Conservation (phyloP, 306 rosid species). For the Dryas octopetala region DNA sequence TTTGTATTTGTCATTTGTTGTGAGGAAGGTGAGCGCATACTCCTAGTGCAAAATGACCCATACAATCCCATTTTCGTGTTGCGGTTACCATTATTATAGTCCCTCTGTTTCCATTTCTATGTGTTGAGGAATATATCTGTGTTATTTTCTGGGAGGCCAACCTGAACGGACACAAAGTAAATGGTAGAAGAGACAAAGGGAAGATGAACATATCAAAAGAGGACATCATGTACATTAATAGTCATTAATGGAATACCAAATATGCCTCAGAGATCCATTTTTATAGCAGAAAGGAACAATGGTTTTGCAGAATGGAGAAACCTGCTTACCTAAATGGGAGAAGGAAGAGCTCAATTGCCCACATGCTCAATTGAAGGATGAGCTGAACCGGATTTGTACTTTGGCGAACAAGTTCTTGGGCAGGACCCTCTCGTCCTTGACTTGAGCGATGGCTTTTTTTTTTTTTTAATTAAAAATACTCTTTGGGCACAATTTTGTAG, state of each 20-base stretch:
- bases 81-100: neutral
- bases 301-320: constrained; percentile 17
- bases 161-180: constrained; percentile 48
- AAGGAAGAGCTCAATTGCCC: no score
- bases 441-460: neutral
- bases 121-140: neutral
- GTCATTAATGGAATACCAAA: no score
- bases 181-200: constrained; percentile 52
- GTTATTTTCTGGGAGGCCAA: constrained; percentile 66
- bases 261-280: no score
- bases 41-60: neutral
- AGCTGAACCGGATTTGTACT: constrained; percentile 52
- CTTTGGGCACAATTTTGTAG: no score
- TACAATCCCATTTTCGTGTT: neutral
- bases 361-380: constrained; percentile 69
- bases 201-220: constrained; percentile 67
- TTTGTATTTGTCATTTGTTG: constrained; percentile 59
- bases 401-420: constrained; percentile 57
- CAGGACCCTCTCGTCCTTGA: constrained; percentile 44
- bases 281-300: no score
- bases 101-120: neutral
- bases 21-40: constrained; percentile 48
- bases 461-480: no score
- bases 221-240: constrained; percentile 48
- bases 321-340: no score